A percentile compares a stretch with the other conserved stretches of the same genome.
phyloP scores from a whole-genome alignment of 306 rosid genomes.

The Mimosa bimucronata region DNA sequence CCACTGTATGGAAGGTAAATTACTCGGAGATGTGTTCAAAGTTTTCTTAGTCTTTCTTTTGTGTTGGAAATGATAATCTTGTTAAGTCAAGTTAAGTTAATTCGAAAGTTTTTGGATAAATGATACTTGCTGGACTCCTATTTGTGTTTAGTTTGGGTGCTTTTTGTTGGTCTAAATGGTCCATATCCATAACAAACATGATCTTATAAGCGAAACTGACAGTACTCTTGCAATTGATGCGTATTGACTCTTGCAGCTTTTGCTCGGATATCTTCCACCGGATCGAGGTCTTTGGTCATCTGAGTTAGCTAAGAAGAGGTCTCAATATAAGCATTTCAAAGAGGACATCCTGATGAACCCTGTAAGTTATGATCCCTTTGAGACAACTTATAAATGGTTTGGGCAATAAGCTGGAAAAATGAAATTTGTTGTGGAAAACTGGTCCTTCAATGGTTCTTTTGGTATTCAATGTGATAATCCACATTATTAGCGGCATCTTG shows the following conservation, averaged over 20 bases:
- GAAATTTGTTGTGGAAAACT: not conserved
- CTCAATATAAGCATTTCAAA: constrained; percentile 89
- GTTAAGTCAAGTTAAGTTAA: constrained; percentile 1
- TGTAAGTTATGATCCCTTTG: constrained; percentile 61
- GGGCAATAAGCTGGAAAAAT: not conserved
- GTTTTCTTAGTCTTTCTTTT: not conserved
- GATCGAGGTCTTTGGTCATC: constrained; percentile 87
- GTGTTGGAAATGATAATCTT: not conserved
- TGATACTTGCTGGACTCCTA: not conserved
- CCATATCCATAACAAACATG: constrained; percentile 10
- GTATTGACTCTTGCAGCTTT: constrained; percentile 62
- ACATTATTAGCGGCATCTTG: not conserved
- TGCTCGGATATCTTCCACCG: constrained; percentile 84
- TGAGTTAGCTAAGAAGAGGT: constrained; percentile 89
- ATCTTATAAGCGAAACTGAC: constrained; percentile 16
- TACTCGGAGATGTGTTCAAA: not conserved
- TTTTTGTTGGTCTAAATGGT: constrained; percentile 2
- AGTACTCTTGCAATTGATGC: constrained; percentile 25
- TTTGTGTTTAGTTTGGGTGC: constrained; percentile 16
- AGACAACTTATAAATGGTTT: not conserved
- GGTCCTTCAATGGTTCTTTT: not conserved
- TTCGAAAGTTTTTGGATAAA: not conserved
- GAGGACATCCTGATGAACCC: constrained; percentile 97
- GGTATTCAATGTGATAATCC: not conserved
- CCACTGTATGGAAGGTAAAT: constrained; percentile 89